Base-by-base conservation (phyloP, 306 rosid species). In the Erythrophleum fordii region DNA sequence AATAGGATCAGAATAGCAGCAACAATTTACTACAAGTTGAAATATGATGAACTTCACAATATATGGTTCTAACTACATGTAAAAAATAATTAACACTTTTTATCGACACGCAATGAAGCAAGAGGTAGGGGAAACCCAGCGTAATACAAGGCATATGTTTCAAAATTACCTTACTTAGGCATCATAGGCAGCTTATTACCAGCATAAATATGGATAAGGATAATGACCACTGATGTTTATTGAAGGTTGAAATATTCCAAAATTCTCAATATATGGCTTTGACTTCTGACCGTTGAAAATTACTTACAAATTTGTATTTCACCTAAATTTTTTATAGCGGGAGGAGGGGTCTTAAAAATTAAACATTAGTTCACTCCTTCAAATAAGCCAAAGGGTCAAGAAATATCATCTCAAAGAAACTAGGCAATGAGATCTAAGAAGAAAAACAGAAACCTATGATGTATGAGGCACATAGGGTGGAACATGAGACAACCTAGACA, bases 111-210 rank as follows among this genome's bases (percentile, higher is more conserved):
- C 22, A 73, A 37, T 11, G 48, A 72, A 11, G 66, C 8, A 3
- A 26, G 39, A 35, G 46, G 29, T 48, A 6, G 18, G 75, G 59
- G 29, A 49, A 71, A 72, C 45, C 61, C 45, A 18, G 41, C 0
- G 29, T 49, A 72, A 6, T 49, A 17, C 25, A 49, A 1, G 58
- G 20, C 49, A 68, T n/a, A n/a, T 5, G 31, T 23, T 44, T 22
- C 34, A 42, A 2, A 22, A 22, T 49, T 16, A 5, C 52, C 51
- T 39, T 39, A 39, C 64, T 58, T 11, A 58, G 72, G 16, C 29
- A 25, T 12, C 66, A 12, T 60, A 59, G 45, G 72, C 52, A 73
- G 46, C 77, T 55, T 28, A 23, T 53, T 37, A 73, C 64, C 34
- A 58, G 22, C 29, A 20, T 20, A 16, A 23, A 35, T 41, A 41